A percentile compares a stretch with the other conserved stretches of the same genome.
These are phyloP conservation scores for Dactylis glomerata DNA, from an alignment of 176 grass and related monocot species.

Conservation along the genomic window DNA sequence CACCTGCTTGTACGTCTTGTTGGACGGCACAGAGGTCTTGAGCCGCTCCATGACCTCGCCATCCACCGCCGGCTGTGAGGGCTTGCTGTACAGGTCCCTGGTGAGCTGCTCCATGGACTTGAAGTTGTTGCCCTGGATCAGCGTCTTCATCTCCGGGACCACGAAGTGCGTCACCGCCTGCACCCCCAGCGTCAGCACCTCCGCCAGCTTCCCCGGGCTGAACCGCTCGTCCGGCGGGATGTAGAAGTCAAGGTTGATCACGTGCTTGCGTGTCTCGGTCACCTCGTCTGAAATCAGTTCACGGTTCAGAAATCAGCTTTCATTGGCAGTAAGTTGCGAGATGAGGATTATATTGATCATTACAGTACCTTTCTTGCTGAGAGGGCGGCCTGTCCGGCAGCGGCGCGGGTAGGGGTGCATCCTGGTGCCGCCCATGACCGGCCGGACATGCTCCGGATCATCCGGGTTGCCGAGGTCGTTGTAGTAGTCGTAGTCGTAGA, in stretches of 20 bases:
- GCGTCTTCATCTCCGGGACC: constrained; percentile 54
- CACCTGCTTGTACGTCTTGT: constrained; percentile 60
- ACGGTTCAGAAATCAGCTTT: not conserved
- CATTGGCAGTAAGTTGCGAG: too few relatives aligned
- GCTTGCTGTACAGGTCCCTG: constrained; percentile 55
- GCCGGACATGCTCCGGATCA: constrained; percentile 46
- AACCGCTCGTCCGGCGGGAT: constrained; percentile 91
- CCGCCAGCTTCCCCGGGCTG: constrained; percentile 66
- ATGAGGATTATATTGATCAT: not conserved
- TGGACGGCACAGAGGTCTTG: constrained; percentile 59
- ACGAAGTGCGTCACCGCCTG: constrained; percentile 84
- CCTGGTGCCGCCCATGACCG: constrained; percentile 59
- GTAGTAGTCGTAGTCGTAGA: constrained; percentile 84
- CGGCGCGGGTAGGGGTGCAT: constrained; percentile 71
- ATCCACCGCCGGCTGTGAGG: constrained; percentile 18
- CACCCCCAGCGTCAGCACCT: constrained; percentile 58
- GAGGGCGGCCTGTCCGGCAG: constrained; percentile 64
- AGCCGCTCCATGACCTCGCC: constrained; percentile 52
- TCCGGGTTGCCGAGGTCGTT: constrained; percentile 83
- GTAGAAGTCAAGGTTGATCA: constrained; percentile 88
- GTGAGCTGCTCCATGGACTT: constrained; percentile 57
- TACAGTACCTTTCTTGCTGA: constrained; percentile 37
- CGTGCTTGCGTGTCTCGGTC: constrained; percentile 59
- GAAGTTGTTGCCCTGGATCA: constrained; percentile 60
- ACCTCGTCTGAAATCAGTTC: constrained; percentile 26